These are phyloP conservation scores for Mycena pura DNA, from an alignment of 768 basidiomycete species.

Conservation along the genomic window DNA sequence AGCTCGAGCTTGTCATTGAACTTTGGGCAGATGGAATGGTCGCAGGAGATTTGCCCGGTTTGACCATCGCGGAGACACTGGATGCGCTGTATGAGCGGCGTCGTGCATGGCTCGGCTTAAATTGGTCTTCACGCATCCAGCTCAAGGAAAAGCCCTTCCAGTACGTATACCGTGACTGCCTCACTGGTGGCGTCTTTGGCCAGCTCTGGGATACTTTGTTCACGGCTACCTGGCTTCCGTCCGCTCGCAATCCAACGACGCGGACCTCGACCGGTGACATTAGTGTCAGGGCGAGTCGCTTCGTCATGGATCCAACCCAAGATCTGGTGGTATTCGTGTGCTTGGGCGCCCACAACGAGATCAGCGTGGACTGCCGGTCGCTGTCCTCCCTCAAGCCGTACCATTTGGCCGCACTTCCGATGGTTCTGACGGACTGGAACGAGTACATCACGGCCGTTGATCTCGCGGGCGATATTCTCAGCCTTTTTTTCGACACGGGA, in stretches of 20 bases:
- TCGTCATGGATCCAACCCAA: conserved; percentile 11
- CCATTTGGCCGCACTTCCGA: not conserved
- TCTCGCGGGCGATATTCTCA: conserved; percentile 5
- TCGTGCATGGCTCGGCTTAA: conserved; percentile 8
- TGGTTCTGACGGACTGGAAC: no score
- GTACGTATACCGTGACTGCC: conserved; percentile 58
- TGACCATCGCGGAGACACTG: not conserved
- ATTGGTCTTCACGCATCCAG: conserved; percentile 11
- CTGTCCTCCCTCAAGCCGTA: conserved; percentile 3
- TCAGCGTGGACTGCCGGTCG: not conserved
- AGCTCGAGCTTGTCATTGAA: conserved; percentile 47
- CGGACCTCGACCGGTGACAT: not conserved
- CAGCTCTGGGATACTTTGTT: conserved; percentile 27
- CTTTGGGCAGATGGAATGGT: conserved; percentile 47
- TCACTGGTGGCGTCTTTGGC: conserved; percentile 64
- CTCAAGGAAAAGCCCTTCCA: not conserved
- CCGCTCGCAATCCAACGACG: not conserved
- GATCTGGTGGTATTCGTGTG: conserved; percentile 5
- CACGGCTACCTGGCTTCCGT: not conserved
- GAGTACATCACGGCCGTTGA: not conserved
- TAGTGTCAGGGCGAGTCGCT: not conserved
- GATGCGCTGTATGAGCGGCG: not conserved
- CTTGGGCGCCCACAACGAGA: not conserved
- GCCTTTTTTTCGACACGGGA: not conserved
- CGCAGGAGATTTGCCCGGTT: not conserved